Base-by-base conservation (phyloP, 2,329 filamentous ascomycete genomes). In the Aureobasidium subglaciale region DNA sequence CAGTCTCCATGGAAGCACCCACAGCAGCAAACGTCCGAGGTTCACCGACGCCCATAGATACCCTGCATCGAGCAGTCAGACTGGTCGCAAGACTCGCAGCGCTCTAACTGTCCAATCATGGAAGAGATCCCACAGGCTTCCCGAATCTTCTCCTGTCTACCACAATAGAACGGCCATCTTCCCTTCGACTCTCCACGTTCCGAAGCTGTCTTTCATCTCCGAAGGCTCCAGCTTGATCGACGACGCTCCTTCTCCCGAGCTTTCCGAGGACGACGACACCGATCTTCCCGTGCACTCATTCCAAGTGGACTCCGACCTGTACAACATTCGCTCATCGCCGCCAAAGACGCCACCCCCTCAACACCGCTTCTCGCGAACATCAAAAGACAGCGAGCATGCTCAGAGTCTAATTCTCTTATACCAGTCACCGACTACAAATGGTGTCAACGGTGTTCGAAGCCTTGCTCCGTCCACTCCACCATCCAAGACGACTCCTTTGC, bases 61-160 rank as follows among this genome's bases (percentile, higher is more conserved):
- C 18, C 62, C 65, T 43, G 58, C 59, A 18, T 69, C 65, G 18
- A 64, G 64, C 42, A 63, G 66, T 50, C 61, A 58, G 25, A 67
- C 65, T 11, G 66, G 66, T 22, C 59, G 67, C 27, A 62, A 66
- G 58, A 63, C 62, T 52, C 61, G 65, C 56, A 60, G 62, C 49
- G 59, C 63, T 42, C 50, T 62, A 24, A 71, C 61, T 41, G 59
- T 63, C 42, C 78, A 83, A 56, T 80, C 85, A 1, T 95, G 89
- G 89, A 93, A 88, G 71, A 84, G 83, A 65, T 80, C 78, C 57
- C 84, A 90, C 67, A 84, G 86, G 64, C 75, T 95, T 57, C 82
- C 89, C 16, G 86, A 95, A 68, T 96, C 90, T 4, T 96, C 91
- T 4, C 92, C 92, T 22, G 84, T 89, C 65, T 88, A 92, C 72